A percentile compares a stretch with the other conserved stretches of the same genome.
These are phyloP conservation scores for Microcera coccophila DNA, from an alignment of 2,329 filamentous ascomycete species.

Conservation along the genomic window DNA sequence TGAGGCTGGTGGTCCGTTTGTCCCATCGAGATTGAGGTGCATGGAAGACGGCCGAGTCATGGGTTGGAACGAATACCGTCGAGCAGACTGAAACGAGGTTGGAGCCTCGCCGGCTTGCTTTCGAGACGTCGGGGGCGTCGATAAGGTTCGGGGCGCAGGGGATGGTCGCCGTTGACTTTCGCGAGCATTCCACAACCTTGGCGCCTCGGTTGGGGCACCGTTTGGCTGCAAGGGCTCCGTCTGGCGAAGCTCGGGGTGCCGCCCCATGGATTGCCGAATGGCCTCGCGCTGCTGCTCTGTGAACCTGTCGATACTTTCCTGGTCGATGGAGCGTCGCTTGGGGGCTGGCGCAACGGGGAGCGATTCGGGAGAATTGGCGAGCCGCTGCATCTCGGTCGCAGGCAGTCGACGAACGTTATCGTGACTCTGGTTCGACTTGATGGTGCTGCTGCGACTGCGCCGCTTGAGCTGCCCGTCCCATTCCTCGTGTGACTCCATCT, in stretches of 20 bases:
- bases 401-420: constrained; percentile 53
- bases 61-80: constrained; percentile 51
- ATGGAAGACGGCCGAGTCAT: constrained; percentile 41
- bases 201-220: constrained; percentile 24
- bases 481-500: background rate
- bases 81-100: constrained; percentile 32
- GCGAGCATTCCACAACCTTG: constrained; percentile 9
- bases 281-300: constrained; percentile 29
- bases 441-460: constrained; percentile 29
- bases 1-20: constrained; percentile 18
- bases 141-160: constrained; percentile 42
- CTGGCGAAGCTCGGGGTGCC: constrained; percentile 21
- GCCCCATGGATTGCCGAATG: constrained; percentile 28
- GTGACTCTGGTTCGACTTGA: constrained; percentile 31
- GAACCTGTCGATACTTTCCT: constrained; percentile 32
- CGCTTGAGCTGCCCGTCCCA: constrained; percentile 13
- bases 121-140: constrained; percentile 50
- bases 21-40: constrained; percentile 39
- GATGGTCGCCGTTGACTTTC: constrained; percentile 32
- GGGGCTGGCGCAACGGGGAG: constrained; percentile 49
- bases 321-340: constrained; percentile 36
- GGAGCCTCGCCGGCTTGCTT: constrained; percentile 26
- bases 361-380: constrained; percentile 55
- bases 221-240: constrained; percentile 20
- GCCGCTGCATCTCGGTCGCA: constrained; percentile 55